These are phyloP conservation scores for Crepidotus variabilis DNA, from an alignment of 768 basidiomycete species.

Conservation along the genomic window DNA sequence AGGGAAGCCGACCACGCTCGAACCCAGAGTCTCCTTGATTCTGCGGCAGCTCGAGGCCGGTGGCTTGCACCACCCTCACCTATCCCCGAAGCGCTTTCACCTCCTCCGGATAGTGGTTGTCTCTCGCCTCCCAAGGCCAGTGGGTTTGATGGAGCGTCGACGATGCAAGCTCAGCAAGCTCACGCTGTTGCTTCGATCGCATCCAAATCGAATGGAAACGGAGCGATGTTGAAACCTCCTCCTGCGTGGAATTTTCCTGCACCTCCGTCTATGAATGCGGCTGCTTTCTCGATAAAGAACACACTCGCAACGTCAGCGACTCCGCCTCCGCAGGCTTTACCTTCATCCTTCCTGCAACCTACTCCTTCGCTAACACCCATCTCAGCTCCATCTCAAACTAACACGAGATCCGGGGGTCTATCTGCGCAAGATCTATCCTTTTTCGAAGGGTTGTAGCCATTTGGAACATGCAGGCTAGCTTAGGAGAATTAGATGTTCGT, in stretches of 20 bases:
- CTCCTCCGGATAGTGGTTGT: slow-evolving; percentile 22
- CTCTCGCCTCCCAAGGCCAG: slow-evolving; percentile 15
- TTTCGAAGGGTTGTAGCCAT: slow-evolving; percentile 59
- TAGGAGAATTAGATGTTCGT: no score
- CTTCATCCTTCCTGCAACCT: slow-evolving; percentile 1
- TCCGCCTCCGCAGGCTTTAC: not conserved
- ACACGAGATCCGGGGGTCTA: slow-evolving; percentile 43
- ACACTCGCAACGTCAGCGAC: not conserved
- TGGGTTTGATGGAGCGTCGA: slow-evolving; percentile 22
- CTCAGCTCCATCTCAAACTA: slow-evolving; percentile 9
- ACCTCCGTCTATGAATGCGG: not conserved
- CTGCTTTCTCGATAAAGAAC: not conserved
- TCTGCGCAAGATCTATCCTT: slow-evolving; percentile 86
- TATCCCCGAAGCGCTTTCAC: slow-evolving; percentile 34
- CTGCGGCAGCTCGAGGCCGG: slow-evolving; percentile 47
- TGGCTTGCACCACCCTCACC: slow-evolving; percentile 50
- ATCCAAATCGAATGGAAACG: not conserved
- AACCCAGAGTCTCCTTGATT: slow-evolving; percentile 53
- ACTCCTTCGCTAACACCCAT: slow-evolving; percentile 1
- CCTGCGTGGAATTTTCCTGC: slow-evolving; percentile 7
- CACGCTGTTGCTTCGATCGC: slow-evolving; percentile 23
- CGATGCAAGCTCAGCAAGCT: slow-evolving; percentile 27
- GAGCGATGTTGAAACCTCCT: slow-evolving; percentile 3
- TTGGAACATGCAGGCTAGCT: no score
- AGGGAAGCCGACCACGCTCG: slow-evolving; percentile 49